Percentiles rank a stretch among this genome's conserved stretches.
phyloP scores from a whole-genome alignment of 495 filamentous ascomycete species.

The Hyaloscypha bicolor region DNA sequence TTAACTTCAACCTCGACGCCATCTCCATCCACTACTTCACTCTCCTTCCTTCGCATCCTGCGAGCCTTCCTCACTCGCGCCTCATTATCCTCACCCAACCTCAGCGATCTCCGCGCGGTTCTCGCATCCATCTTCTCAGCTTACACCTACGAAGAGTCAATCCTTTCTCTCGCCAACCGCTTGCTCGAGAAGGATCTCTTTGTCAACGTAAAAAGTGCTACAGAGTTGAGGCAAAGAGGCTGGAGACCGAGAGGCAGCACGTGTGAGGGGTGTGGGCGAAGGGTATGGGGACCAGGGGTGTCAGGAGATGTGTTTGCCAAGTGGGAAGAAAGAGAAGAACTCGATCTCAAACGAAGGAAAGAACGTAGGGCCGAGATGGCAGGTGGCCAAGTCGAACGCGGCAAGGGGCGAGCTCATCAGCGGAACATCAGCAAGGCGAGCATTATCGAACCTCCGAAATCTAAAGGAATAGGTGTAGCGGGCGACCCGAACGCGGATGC shows the following conservation, averaged over 20 bases:
- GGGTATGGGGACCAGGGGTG: constrained; percentile 89
- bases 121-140: constrained; percentile 89
- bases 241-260: constrained; percentile 86
- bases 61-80: constrained; percentile 88
- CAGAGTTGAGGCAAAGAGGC: constrained; percentile 76
- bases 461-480: constrained; percentile 35
- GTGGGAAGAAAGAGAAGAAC: constrained; percentile 69
- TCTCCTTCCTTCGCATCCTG: constrained; percentile 87
- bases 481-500: constrained; percentile 11
- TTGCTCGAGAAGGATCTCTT: constrained; percentile 91
- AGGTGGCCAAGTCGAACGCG: constrained; percentile 30
- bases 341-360: constrained; percentile 43
- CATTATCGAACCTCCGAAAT: constrained; percentile 36
- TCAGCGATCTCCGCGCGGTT: constrained; percentile 83
- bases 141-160: constrained; percentile 89
- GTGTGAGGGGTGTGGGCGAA: constrained; percentile 81
- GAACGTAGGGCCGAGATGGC: constrained; percentile 34
- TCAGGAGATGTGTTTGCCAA: constrained; percentile 76
- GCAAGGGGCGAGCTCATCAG: constrained; percentile 36
- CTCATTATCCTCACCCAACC: constrained; percentile 76
- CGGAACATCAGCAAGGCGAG: constrained; percentile 31
- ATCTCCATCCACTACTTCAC: constrained; percentile 45
- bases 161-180: constrained; percentile 80
- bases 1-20: constrained; percentile 64
- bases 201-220: constrained; percentile 74